Evolutionary conservation across 192 early-diverging fungal genomes (phyloP).

Genomic region (Entrophospora sp.): DNA sequence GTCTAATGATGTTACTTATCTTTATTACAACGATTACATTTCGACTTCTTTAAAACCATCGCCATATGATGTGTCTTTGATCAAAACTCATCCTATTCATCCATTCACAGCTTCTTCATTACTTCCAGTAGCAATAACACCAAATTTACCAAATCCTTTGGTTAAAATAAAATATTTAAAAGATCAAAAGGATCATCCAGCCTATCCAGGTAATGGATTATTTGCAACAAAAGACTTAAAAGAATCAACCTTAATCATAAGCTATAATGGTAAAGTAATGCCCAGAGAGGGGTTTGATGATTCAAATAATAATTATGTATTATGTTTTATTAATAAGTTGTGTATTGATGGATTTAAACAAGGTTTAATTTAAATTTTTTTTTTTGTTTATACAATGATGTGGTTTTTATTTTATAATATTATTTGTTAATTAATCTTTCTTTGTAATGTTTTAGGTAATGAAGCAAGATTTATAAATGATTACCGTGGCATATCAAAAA

Average conservation of each 20-base stretch:
- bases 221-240: conserved; percentile 10
- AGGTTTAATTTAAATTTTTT: too few species aligned
- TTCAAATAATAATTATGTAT: conserved; percentile 9
- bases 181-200: background rate
- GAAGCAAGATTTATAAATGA: conserved; percentile 18
- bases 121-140: background rate
- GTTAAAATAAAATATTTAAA: conserved; percentile 1
- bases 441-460: background rate
- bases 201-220: conserved; percentile 9
- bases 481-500: conserved; percentile 1
- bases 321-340: conserved; percentile 3
- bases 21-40: background rate
- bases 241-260: background rate
- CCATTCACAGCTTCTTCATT: conserved; percentile 12
- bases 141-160: background rate
- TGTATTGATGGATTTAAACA: conserved; percentile 16
- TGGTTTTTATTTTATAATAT: background rate
- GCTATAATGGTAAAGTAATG: conserved; percentile 16
- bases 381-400: too few species aligned
- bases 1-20: background rate
- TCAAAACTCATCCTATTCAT: background rate
- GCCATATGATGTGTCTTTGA: background rate
- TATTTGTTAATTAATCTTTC: background rate
- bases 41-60: background rate
- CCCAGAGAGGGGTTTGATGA: background rate